Conservation (phyloP, 2,329 filamentous ascomycete species). For the Penicillium verrucosum region DNA sequence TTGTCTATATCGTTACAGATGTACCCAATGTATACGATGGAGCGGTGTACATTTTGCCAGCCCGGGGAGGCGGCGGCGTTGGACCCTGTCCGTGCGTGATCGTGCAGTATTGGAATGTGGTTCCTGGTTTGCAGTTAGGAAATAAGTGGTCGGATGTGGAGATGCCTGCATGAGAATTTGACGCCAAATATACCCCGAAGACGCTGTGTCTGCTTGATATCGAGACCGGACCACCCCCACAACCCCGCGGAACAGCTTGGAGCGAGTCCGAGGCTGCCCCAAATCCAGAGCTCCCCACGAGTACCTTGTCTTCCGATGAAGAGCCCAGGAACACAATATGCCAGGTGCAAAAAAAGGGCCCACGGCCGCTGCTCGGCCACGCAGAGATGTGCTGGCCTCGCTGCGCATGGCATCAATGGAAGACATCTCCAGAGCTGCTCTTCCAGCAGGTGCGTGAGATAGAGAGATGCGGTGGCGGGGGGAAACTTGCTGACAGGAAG, state of each 20-base stretch:
- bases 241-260: conserved; percentile 4
- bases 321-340: conserved; percentile 34
- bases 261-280: neutral
- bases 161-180: neutral
- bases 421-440: conserved; percentile 67
- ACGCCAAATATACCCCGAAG: neutral
- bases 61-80: conserved; percentile 2
- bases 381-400: conserved; percentile 64
- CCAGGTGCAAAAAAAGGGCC: conserved; percentile 50
- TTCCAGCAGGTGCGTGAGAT: conserved; percentile 69
- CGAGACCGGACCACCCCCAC: neutral
- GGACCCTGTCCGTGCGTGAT: conserved; percentile 9
- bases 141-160: neutral
- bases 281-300: conserved; percentile 2
- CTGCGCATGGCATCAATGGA: conserved; percentile 75
- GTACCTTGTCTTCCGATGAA: conserved; percentile 26
- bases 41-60: conserved; percentile 10
- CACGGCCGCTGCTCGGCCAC: conserved; percentile 33
- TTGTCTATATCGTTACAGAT: neutral
- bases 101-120: conserved; percentile 1
- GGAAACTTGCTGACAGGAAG: conserved; percentile 22
- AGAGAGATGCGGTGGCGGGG: neutral
- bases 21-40: neutral
- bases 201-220: neutral
- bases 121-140: neutral